phyloP scores from a whole-genome alignment of 192 early-diverging fungal genomes.

The Chytriomyces hyalinus region DNA sequence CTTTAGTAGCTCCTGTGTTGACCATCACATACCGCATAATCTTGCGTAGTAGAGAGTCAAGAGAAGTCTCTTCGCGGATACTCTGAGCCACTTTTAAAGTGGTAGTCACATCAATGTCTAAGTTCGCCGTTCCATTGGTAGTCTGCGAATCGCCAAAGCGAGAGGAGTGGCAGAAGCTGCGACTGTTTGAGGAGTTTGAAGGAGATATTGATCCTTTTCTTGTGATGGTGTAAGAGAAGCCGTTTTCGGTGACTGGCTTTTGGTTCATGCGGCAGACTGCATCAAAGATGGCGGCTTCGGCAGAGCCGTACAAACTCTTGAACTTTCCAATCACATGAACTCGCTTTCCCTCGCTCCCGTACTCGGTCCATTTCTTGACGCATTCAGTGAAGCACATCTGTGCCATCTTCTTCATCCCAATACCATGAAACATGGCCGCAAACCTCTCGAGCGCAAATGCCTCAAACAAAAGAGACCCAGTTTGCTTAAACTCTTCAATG shows the following conservation, averaged over 20 bases:
- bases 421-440: conserved; percentile 41
- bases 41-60: conserved; percentile 50
- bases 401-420: conserved; percentile 43
- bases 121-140: conserved; percentile 19
- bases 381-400: conserved; percentile 44
- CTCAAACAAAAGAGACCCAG: conserved; percentile 48
- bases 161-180: conserved; percentile 8
- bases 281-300: background rate
- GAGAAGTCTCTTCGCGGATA: conserved; percentile 52
- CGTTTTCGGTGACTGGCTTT: background rate
- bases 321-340: conserved; percentile 32
- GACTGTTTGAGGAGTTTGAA: conserved; percentile 4
- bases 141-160: conserved; percentile 28
- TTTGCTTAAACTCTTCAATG: conserved; percentile 43
- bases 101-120: conserved; percentile 59
- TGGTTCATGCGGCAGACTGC: background rate
- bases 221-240: background rate
- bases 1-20: conserved; percentile 56
- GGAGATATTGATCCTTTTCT: background rate
- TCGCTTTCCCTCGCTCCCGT: conserved; percentile 50
- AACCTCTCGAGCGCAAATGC: conserved; percentile 48
- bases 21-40: conserved; percentile 54
- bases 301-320: conserved; percentile 8
- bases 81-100: conserved; percentile 55
- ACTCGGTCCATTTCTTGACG: conserved; percentile 45